phyloP scores from a whole-genome alignment of 75 land plant species.

The Pinus tabuliformis region DNA sequence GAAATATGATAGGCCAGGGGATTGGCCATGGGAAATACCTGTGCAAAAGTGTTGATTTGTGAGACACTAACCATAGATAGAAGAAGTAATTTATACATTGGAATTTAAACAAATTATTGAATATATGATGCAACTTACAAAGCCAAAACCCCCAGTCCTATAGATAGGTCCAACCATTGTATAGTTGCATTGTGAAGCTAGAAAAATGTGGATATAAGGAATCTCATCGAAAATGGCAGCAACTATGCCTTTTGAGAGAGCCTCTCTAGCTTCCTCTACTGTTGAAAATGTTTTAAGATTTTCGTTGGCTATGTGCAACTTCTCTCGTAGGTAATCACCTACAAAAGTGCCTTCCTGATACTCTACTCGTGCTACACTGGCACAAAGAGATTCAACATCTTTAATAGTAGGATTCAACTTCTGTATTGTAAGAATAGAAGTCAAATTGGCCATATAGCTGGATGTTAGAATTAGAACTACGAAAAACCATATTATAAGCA shows the following conservation, averaged over 20 bases:
- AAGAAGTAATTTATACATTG: no score
- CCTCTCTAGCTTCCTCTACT: conserved; percentile 18
- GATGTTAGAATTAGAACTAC: conserved; percentile 41
- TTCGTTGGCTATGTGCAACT: conserved; percentile 13
- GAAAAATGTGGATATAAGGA: conserved; percentile 35
- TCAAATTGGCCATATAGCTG: conserved; percentile 56
- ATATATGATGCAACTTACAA: conserved; percentile 28
- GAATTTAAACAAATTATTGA: no score
- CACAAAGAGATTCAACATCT: conserved; percentile 21
- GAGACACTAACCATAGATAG: no score
- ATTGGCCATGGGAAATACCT: conserved; percentile 52
- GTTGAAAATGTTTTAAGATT: conserved; percentile 9
- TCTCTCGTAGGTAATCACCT: conserved; percentile 20
- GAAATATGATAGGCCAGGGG: conserved; percentile 36
- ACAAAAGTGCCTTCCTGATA: conserved; percentile 45
- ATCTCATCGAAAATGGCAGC: conserved; percentile 36
- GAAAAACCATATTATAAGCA: conserved; percentile 41
- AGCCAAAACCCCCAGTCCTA: conserved; percentile 59
- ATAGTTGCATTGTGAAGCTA: conserved; percentile 29
- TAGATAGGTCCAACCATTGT: conserved; percentile 41
- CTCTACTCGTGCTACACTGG: conserved; percentile 25
- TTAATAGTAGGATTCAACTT: conserved; percentile 25
- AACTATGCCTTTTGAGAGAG: conserved; percentile 18
- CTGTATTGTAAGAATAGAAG: conserved; percentile 69
- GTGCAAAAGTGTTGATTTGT: not conserved